These are phyloP conservation scores for Albizia julibrissin DNA, from an alignment of 306 rosid species.

Conservation along the genomic window DNA sequence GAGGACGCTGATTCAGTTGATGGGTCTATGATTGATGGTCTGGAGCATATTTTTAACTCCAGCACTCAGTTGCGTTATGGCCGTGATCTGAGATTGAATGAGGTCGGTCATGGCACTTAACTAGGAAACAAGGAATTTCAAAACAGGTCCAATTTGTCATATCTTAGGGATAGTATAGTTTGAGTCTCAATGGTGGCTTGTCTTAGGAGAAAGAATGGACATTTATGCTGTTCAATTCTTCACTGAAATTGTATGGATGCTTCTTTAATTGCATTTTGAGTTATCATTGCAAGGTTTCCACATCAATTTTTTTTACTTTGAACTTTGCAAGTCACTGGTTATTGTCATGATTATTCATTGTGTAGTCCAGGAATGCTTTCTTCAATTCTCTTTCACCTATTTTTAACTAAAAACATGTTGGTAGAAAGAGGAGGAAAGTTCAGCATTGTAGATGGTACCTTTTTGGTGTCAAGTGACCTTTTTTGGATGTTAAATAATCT, in stretches of 20 bases:
- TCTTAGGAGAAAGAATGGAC: constrained; percentile 10
- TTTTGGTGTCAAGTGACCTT: constrained; percentile 5
- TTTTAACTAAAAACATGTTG: constrained; percentile 14
- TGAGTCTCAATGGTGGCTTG: constrained; percentile 23
- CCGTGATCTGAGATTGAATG: constrained; percentile 90
- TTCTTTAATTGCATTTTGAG: constrained; percentile 14
- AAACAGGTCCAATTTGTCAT: constrained; percentile 18
- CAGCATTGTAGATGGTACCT: not conserved
- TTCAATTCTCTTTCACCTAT: not conserved
- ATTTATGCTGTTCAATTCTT: not conserved
- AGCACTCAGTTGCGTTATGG: constrained; percentile 98
- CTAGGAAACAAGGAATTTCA: constrained; percentile 4
- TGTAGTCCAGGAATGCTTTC: not conserved
- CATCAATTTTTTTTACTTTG: constrained; percentile 14
- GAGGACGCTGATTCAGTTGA: constrained; percentile 96
- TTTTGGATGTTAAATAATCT: constrained; percentile 2
- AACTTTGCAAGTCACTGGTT: constrained; percentile 6
- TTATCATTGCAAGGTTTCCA: constrained; percentile 1
- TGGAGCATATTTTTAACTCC: constrained; percentile 98
- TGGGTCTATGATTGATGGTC: constrained; percentile 87
- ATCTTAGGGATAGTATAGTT: constrained; percentile 25
- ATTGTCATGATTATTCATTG: constrained; percentile 15
- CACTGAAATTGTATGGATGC: not conserved
- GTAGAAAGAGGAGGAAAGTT: not conserved
- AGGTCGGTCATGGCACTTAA: constrained; percentile 57